Conservation (phyloP, 805 yeast species). For the Yamadazyma paraphyllophila region DNA sequence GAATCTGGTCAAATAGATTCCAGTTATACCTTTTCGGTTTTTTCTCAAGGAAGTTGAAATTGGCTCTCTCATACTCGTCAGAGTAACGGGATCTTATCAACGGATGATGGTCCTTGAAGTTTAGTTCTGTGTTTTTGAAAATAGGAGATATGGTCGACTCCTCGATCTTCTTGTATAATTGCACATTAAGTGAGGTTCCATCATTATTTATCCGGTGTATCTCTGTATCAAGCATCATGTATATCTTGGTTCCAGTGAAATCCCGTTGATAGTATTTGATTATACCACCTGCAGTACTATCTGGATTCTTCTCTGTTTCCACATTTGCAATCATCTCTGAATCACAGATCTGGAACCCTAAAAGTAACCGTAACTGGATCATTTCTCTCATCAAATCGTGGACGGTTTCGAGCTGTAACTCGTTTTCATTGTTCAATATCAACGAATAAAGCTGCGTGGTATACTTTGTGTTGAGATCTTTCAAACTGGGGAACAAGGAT, state of each 20-base stretch:
- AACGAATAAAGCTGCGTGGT: conserved; percentile 84
- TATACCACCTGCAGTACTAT: conserved; percentile 53
- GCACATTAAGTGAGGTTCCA: conserved; percentile 73
- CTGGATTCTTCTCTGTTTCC: conserved; percentile 58
- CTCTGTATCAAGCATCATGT: conserved; percentile 75
- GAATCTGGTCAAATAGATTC: conserved; percentile 85
- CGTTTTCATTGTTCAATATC: conserved; percentile 58
- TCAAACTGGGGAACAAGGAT: conserved; percentile 67
- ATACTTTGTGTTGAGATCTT: conserved; percentile 69
- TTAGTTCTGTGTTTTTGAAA: conserved; percentile 11
- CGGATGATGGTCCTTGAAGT: conserved; percentile 23
- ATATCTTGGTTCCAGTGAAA: conserved; percentile 61
- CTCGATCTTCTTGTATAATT: conserved; percentile 49
- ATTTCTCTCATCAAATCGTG: conserved; percentile 74
- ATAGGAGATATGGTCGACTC: conserved; percentile 6
- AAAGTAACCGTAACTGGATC: conserved; percentile 75
- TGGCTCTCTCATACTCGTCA: conserved; percentile 56
- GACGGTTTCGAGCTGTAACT: conserved; percentile 49
- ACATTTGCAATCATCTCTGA: conserved; percentile 65
- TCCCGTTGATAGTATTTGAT: conserved; percentile 53
- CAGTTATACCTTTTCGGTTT: conserved; percentile 66
- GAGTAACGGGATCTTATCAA: conserved; percentile 79
- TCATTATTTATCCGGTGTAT: conserved; percentile 82
- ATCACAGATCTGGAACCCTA: conserved; percentile 88
- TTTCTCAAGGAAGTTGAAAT: conserved; percentile 53